Evolutionary conservation across 805 yeast genomes (phyloP), one percentile per base, ranked within the genome.

Genomic region (Myxozyma lipomycoides): DNA sequence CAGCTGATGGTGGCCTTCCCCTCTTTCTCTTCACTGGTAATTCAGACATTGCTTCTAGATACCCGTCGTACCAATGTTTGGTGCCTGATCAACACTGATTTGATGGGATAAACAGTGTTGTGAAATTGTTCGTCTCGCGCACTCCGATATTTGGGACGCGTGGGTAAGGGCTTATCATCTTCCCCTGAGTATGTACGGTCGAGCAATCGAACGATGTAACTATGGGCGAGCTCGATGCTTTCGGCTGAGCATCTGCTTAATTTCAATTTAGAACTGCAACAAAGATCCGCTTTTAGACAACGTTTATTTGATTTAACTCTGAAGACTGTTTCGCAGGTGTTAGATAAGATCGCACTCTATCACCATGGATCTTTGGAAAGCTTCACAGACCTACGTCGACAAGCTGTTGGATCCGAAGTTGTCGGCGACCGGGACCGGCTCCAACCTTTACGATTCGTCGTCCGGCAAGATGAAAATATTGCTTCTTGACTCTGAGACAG

Each of bases 401-500:
- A 65, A 71, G 51, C 60, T 73, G 49, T 61, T 73, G n/a, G 56
- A 45, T 43, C 30, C 48, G 18, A 38, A 37, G 43, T 24, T 50
- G 26, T 25, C 58, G 34, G 34, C 49, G 12, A 58, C 60, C 22
- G 55, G 45, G 15, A 51, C 61, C 37, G 50, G 46, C 32, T 47
- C 55, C 3, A 61, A 59, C 37, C 70, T 68, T n/a, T 62, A 66
- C 45, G 54, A 56, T 19, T 34, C 43, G 22, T 30, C 59, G 4
- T 49, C 51, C 25, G 60, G 62, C 24, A 67, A 64, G 55, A 82
- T 90, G 51, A 80, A 80, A 58, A 95, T 90, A 25, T 73, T 93
- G 34, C 73, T 93, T 36, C 75, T 93, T 49, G 98, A 93, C 64
- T 72, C 77, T 45, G 74, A 75, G 57, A 91, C 98, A 1, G 68